Base-by-base conservation (phyloP, 2,329 filamentous ascomycete species). In the Pseudopithomyces chartarum region DNA sequence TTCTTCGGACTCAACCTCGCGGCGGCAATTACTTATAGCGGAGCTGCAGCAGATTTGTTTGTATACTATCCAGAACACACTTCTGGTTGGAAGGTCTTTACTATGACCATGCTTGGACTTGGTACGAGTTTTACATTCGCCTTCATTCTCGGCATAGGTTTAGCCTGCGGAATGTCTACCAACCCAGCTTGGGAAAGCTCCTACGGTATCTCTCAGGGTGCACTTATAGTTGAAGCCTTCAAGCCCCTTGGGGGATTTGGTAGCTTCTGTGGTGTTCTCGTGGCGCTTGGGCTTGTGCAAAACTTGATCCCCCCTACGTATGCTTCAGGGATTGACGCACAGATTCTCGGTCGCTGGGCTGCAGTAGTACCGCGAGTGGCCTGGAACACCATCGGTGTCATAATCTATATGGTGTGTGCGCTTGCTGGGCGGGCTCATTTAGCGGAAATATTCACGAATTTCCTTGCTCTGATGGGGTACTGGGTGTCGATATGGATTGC, bases 1-100 rank as follows among this genome's bases (percentile, higher is more conserved):
- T 92, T 90, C 73, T 89, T 92, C 73, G 88, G 85, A 11, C 78
- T 91, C 45, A 89, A 85, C 61, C 78, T 90, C 12, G 86, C 87
- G 20, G 84, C 84, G 1, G 85, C 85, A 7, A 83, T 89, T 52
- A 87, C 86, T 1, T 90, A 88, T 69, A 78, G 84, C 1, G 84
- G 85, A 4, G 81, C 82, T 1, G 85, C 84, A n/a, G 85, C 85
- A 0, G 87, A 90, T 69, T 89, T 86, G 68, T 88, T 89, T 62
- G 86, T 89, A 52, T 90, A 89, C 73, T 88, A 85, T 68, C 82
- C 85, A 0, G 78, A 83, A 59, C 71, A 78, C 59, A 80, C 84
- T 12, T 79, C 82, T 15, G 75, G 79, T 29, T 76, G 75, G 66
- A 81, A 81, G 58, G 78, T 89, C 43, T 88, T 88, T 65, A 61